These are phyloP conservation scores for Aphanocladium album DNA, from an alignment of 2,329 filamentous ascomycete species.

Conservation along the genomic window DNA sequence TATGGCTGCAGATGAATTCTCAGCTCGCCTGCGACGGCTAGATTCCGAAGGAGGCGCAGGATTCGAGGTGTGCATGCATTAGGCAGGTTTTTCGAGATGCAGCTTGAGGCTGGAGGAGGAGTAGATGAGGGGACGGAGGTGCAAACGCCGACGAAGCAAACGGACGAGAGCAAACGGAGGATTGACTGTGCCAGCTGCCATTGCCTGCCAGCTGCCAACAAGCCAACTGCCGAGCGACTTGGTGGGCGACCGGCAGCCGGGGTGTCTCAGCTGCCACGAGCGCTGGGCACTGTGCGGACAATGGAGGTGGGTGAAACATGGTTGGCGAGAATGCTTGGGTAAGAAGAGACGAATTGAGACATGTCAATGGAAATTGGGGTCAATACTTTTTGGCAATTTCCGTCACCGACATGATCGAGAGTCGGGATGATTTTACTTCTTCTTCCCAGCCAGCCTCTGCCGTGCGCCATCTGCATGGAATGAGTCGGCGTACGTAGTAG, in stretches of 20 bases:
- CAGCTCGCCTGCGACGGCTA: conserved; percentile 10
- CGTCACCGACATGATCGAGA: background rate
- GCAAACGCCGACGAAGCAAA: background rate
- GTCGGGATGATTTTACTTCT: background rate
- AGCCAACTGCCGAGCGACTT: background rate
- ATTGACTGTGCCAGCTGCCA: background rate
- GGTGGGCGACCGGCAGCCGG: background rate
- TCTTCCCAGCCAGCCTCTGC: background rate
- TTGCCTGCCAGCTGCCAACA: background rate
- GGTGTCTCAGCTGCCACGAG: background rate
- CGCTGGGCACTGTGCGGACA: background rate
- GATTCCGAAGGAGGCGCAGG: conserved; percentile 8
- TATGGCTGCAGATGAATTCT: conserved; percentile 3
- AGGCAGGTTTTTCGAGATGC: background rate
- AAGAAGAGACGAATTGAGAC: too few relatives aligned
- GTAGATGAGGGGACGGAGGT: background rate
- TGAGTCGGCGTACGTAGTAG: background rate
- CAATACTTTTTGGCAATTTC: too few relatives aligned
- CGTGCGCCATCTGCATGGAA: background rate
- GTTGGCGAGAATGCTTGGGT: background rate
- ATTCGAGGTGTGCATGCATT: background rate
- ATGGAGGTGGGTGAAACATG: background rate
- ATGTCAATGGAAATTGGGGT: too few relatives aligned
- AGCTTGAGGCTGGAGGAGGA: background rate
- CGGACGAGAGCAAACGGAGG: background rate